Base-by-base conservation (phyloP, 1,139 yeast species). In the Torulaspora globosa region DNA sequence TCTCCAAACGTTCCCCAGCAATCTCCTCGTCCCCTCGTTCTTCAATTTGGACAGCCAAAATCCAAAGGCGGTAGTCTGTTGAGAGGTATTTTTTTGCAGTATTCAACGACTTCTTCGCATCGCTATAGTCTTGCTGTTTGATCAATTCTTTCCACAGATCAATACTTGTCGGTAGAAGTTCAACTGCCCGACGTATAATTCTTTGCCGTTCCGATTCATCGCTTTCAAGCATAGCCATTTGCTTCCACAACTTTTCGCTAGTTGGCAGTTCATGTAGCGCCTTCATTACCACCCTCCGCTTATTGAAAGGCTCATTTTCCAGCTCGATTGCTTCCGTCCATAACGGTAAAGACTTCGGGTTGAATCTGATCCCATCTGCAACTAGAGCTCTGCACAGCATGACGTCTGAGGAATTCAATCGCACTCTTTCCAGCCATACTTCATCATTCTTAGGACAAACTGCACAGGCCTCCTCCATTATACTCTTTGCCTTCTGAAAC, bases 361-460 rank as follows among this genome's bases (percentile, higher is more conserved):
- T 76, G 56, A 70, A 74, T 46, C 71, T 70, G 5, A 90, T 73
- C 0, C 87, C 96, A 44, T 81, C 80, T 0, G 84, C 77, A 3
- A 82, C 81, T 16, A 89, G 71, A 1, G 71, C 64, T 58, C 78
- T 82, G 51, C 82, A 71, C 10, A 69, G 54, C 36, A 66, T 72
- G 2, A 72, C 55, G 29, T 79, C 76, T 12, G 70, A 63, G 10
- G 65, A 67, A 60, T 87, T 82, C n/a, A 90, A 66, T 37, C 88
- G 73, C 9, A 92, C 72, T 59, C 75, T 82, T 53, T 87, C 96
- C 5, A 90, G 64, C 98, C 98, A 92, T 0, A 89, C 71, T 14
- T 80, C 85, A 52, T 82, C 94, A 56, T 71, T 77, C 39, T 70
- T 70, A 0, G 92, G 89, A 49, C 90, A 79, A 41, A 70, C 70